phyloP scores from a whole-genome alignment of 2,329 filamentous ascomycete species.

The Leptographium wingfieldii region DNA sequence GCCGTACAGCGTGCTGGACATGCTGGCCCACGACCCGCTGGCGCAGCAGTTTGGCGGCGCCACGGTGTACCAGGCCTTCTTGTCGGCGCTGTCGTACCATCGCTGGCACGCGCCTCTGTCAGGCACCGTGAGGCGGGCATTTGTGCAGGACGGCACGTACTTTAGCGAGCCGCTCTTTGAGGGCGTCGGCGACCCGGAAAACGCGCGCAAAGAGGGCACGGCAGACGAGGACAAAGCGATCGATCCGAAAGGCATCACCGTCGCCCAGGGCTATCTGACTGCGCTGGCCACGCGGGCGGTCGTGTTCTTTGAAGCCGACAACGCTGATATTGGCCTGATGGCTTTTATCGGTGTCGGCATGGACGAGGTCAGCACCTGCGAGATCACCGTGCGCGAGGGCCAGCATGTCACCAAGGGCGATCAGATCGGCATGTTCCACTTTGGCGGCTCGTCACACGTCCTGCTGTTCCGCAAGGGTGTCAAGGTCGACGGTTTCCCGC shows the following conservation, averaged over 20 bases:
- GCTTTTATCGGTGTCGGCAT: slow-evolving; percentile 61
- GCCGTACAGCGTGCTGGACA: slow-evolving; percentile 52
- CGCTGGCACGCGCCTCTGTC: slow-evolving; percentile 59
- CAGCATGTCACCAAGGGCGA: slow-evolving; percentile 57
- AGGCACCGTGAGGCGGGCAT: slow-evolving; percentile 45
- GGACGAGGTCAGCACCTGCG: slow-evolving; percentile 64
- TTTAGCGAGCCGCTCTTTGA: slow-evolving; percentile 45
- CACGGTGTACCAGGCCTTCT: slow-evolving; percentile 59
- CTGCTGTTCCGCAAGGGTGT: slow-evolving; percentile 51
- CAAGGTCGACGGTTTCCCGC: slow-evolving; percentile 26
- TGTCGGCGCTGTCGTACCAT: slow-evolving; percentile 56
- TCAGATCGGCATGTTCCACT: slow-evolving; percentile 68
- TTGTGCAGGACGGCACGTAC: slow-evolving; percentile 52
- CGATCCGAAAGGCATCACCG: slow-evolving; percentile 28
- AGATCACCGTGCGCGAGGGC: slow-evolving; percentile 55
- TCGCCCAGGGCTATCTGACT: slow-evolving; percentile 53
- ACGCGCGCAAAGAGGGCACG: not conserved
- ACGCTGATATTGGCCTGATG: slow-evolving; percentile 53
- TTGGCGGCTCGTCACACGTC: slow-evolving; percentile 60
- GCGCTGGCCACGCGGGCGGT: slow-evolving; percentile 56
- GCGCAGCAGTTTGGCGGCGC: slow-evolving; percentile 45
- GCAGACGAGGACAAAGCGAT: slow-evolving; percentile 21
- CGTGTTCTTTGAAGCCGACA: slow-evolving; percentile 59
- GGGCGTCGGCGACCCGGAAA: slow-evolving; percentile 14
- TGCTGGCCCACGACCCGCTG: slow-evolving; percentile 44